Base-by-base conservation (phyloP, 75 land plant species). In the Pinus taeda region DNA sequence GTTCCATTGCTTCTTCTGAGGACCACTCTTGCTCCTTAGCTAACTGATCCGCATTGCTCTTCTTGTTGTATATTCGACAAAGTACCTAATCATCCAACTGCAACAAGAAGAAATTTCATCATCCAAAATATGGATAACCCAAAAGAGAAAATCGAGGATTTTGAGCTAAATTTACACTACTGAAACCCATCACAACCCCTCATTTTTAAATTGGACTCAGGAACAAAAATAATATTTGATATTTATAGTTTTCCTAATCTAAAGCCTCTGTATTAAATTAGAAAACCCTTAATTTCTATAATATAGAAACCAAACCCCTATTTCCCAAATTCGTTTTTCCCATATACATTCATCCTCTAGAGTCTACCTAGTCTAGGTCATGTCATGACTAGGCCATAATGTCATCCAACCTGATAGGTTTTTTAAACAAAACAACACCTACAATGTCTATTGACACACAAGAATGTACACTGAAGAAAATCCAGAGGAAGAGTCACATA, bases 31-130 rank as follows among this genome's bases (percentile, higher is more conserved):
- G 77, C 15, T 58, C 77, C 69, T 75, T 75, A 21, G 65, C 77
- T 29, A 59, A 20, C 39, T 59, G 83, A 69, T 85, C 88, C 0
- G 80, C 53, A n/a, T 33, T 73, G 6, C 88, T 87, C 74, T 85
- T 88, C 85, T 88, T 88, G 81, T 88, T 88, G 81, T 88, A 88
- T 24, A 88, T 78, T 77, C 87, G 83, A 45, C 90, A 88, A 42
- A 88, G 57, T 3, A 88, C 90, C 90, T 88, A 88, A 74, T 88
- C 90, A 57, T 88, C 90, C 62, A 88, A 82, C 90, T 88, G 90
- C 73, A 81, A 62, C 58, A 53, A 73, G 9, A 73, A 14, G 55
- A 4, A 20, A 20, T 37, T 69, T 18, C 18, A 8, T 69, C 15
- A 69, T 69, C 71, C 42, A 53, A 9, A 69, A 69, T 11, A 39